Percentiles rank a stretch among this genome's conserved stretches.
Evolutionary conservation across 192 early-diverging fungal species (phyloP).

Genomic region (Backusella psychrophila): DNA sequence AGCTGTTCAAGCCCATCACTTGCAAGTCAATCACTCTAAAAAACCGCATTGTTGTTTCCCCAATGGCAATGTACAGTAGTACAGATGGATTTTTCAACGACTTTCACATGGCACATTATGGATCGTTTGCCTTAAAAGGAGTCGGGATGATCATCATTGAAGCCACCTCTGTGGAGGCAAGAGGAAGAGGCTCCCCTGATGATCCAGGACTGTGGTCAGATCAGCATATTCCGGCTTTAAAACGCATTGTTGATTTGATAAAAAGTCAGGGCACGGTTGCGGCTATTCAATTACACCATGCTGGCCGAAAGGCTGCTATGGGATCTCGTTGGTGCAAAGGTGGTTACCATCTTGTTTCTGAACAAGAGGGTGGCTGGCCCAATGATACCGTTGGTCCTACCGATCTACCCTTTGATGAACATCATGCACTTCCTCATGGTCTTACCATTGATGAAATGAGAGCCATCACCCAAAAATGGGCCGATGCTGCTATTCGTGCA

Average conservation of each 20-base stretch:
- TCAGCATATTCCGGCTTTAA: conserved; percentile 65
- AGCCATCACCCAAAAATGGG: conserved; percentile 60
- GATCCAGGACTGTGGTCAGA: conserved; percentile 84
- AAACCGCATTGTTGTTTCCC: conserved; percentile 81
- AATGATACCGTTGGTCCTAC: conserved; percentile 72
- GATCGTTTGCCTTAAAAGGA: conserved; percentile 73
- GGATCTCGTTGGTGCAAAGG: not conserved
- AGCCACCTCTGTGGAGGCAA: conserved; percentile 66
- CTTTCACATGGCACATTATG: conserved; percentile 61
- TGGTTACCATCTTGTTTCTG: conserved; percentile 15
- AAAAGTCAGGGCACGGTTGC: conserved; percentile 59
- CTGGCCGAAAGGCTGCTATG: conserved; percentile 65
- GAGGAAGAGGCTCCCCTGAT: conserved; percentile 72
- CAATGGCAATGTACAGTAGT: conserved; percentile 82
- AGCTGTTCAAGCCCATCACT: conserved; percentile 68
- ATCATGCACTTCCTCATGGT: conserved; percentile 48
- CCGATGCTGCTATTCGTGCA: conserved; percentile 64
- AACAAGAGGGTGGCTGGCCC: conserved; percentile 65
- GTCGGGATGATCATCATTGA: conserved; percentile 82
- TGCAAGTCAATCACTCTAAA: conserved; percentile 67
- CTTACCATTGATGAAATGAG: conserved; percentile 70
- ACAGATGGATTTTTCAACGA: conserved; percentile 68
- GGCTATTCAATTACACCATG: conserved; percentile 83
- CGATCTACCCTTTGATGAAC: conserved; percentile 45
- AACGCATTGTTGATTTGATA: conserved; percentile 57